Evolutionary conservation across 371 early-diverging fungal species (phyloP), one percentile per base, ranked within the genome.

Genomic region (Batkoa obscura): DNA sequence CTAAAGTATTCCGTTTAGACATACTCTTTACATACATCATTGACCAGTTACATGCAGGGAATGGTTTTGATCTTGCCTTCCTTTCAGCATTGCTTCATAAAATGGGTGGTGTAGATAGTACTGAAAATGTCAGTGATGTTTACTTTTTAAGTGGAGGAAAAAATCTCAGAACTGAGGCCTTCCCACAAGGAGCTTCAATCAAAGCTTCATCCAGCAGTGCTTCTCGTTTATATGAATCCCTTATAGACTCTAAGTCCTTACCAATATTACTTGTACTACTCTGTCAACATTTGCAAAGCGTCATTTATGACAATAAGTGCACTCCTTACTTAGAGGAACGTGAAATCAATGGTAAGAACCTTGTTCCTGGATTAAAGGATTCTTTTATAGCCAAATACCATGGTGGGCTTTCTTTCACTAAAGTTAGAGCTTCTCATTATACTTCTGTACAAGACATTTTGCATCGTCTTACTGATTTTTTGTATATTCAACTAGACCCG

Each of bases 81-180:
- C 62, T 89, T 37, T 73, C 78, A n/a, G 85, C 88, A 59, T 66
- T 88, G 10, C 68, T 90, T 4, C 71, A 73, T 9, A 76, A 78
- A 55, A 76, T 87, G 76, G 71, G 75, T n/a, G 86, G 86, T 30
- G 71, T 86, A 33, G 76, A 81, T 54, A 70, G 73, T 3, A 63
- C 73, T 1, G 81, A 66, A 8, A 73, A 72, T 0, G 55, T 72
- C 35, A 61, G 68, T 13, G 85, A 87, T 58, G 66, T 85, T 15
- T 72, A 71, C 1, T 73, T 81, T 1, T 68, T 87, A 47, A 79
- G 79, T 0, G 86, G 84, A 37, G 76, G 83, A 1, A 82, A 83
- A 3, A 65, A 69, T 3, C 62, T 88, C 30, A 70, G 66, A 47
- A 60, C 65, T 17, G 78, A 77, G 41, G 72, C 71, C 1, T 67